phyloP scores from a whole-genome alignment of 257 asterid species.

The Capsicum chinense region DNA sequence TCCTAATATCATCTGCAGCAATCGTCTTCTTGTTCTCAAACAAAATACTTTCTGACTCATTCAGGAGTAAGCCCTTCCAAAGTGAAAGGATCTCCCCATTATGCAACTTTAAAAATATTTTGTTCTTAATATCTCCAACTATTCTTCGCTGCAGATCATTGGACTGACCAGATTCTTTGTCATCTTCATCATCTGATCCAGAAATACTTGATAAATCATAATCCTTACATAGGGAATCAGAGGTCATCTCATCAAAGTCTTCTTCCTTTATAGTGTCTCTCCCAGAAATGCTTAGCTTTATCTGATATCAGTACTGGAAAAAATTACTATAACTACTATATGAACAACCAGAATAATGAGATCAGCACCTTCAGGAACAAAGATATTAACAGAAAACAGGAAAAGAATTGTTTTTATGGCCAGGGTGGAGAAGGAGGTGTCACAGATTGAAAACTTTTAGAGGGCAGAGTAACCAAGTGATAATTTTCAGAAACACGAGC shows the following conservation, averaged over 20 bases:
- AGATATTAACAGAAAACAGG: neutral
- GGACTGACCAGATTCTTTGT: slow-evolving; percentile 45
- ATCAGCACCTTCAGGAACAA: slow-evolving; percentile 27
- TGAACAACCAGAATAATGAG: neutral
- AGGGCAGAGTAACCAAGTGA: slow-evolving; percentile 19
- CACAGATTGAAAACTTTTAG: neutral
- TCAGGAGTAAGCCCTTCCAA: slow-evolving; percentile 74
- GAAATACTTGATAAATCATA: slow-evolving; percentile 90
- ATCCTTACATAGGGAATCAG: slow-evolving; percentile 71
- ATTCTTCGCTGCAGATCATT: slow-evolving; percentile 45
- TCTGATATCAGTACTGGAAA: slow-evolving; percentile 55
- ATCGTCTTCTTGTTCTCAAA: slow-evolving; percentile 55
- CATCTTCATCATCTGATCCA: slow-evolving; percentile 91
- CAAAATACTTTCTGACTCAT: slow-evolving; percentile 58
- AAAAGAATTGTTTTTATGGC: neutral
- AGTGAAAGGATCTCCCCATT: slow-evolving; percentile 73
- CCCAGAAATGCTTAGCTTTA: slow-evolving; percentile 89
- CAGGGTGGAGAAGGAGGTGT: neutral
- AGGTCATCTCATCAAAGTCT: slow-evolving; percentile 70
- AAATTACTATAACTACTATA: slow-evolving; percentile 36
- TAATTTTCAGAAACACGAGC: neutral
- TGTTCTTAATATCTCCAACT: slow-evolving; percentile 53
- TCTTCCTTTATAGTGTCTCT: slow-evolving; percentile 75
- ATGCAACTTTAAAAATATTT: slow-evolving; percentile 63
- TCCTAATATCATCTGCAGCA: slow-evolving; percentile 47